phyloP scores from a whole-genome alignment of 1,139 yeast species.

The Scheffersomyces insectosa region DNA sequence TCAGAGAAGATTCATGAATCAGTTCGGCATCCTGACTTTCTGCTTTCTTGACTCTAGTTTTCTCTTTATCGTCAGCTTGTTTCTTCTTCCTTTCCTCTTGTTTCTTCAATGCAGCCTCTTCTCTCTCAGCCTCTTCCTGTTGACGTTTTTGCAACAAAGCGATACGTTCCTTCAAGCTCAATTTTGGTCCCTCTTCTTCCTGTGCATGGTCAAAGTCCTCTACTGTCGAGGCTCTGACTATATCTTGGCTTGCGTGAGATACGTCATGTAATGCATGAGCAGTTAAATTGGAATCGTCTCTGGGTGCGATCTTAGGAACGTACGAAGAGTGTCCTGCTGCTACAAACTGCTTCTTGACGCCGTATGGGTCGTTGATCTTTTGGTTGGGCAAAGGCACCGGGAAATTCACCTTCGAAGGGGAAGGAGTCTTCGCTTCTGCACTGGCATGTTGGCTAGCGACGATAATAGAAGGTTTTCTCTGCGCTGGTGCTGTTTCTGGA shows the following conservation, averaged over 20 bases:
- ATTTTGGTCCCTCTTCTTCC: slow-evolving; percentile 63
- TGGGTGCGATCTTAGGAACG: slow-evolving; percentile 44
- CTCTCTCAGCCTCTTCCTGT: slow-evolving; percentile 75
- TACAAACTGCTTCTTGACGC: slow-evolving; percentile 44
- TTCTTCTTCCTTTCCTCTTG: slow-evolving; percentile 56
- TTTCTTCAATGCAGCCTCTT: slow-evolving; percentile 59
- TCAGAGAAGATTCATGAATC: background rate
- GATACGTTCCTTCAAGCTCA: slow-evolving; percentile 85
- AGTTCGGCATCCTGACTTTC: slow-evolving; percentile 1
- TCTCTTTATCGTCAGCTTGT: slow-evolving; percentile 36
- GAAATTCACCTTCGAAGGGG: background rate
- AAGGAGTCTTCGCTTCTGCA: background rate
- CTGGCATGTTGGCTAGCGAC: background rate
- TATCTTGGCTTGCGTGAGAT: slow-evolving; percentile 19
- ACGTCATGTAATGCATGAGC: slow-evolving; percentile 31
- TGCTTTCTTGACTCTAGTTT: slow-evolving; percentile 8
- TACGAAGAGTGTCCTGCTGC: slow-evolving; percentile 46
- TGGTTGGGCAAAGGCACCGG: slow-evolving; percentile 23
- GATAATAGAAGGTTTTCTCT: background rate
- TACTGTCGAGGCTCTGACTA: slow-evolving; percentile 23
- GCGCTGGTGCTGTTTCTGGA: slow-evolving; percentile 4
- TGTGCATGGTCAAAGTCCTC: slow-evolving; percentile 21
- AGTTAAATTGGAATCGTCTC: slow-evolving; percentile 38
- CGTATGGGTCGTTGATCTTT: slow-evolving; percentile 41
- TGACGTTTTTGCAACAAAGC: slow-evolving; percentile 81